Evolutionary conservation across 2,329 filamentous ascomycete species (phyloP), one percentile per base, ranked within the genome.

Genomic region (Diplodia sapinea): DNA sequence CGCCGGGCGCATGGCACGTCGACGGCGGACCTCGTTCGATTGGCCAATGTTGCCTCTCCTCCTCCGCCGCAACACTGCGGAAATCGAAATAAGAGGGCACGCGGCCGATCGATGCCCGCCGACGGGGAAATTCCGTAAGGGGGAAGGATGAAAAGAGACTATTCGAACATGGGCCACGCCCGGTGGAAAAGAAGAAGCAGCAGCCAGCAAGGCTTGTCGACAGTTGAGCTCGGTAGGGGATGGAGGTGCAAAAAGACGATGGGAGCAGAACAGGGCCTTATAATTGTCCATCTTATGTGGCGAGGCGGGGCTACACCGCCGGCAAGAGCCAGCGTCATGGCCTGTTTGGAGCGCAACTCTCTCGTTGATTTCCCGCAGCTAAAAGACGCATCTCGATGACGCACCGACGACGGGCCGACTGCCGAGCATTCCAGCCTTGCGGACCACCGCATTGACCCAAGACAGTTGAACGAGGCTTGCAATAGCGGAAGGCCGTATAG

Each of bases 231-330:
- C 52, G 26, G n/a, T 36, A 56, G 52, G 31, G 52, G 52, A 38
- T 56, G 52, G 50, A 29, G 36, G 23, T 3, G 23, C 23, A 26
- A 26, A 26, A 26, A 26, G 31, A 9, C 9, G 54, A 36, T 3
- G 9, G 40, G 54, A n/a, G 29, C 26, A 33, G 13, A 23, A 33
- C 52, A 9, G 20, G 52, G 11, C 31, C 17, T 56, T 56, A 56
- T 56, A 56, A 36, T 11, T 56, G 54, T 20, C 54, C 33, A 56
- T 56, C 54, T 56, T 56, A 56, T 56, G 54, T 38, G 33, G 54
- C 33, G 31, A 23, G 20, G 54, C 20, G 17, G 31, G 6, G n/a
- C 31, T 26, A 40, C 20, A 20, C 31, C 36, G 33, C 31, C 20
- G 26, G 17, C 9, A 47, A 20, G 11, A 8, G 43, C n/a, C 43